Percentiles rank a stretch among this genome's conserved stretches.
Evolutionary conservation across 345 rosid species (phyloP).

Genomic region (Populus pruinosa): DNA sequence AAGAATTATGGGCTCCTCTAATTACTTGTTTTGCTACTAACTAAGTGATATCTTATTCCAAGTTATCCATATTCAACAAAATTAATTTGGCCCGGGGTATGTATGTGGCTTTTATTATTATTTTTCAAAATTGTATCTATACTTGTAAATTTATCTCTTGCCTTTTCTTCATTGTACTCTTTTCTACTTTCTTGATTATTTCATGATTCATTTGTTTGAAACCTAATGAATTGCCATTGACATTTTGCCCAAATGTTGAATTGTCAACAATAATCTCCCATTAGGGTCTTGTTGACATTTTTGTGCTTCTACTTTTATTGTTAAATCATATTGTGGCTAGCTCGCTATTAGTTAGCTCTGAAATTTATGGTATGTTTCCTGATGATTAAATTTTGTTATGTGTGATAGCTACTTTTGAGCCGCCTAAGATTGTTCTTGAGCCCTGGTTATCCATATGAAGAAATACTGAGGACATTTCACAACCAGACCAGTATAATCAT

Average conservation of each 20-base stretch:
- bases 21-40: background rate
- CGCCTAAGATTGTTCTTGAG: slow-evolving; percentile 84
- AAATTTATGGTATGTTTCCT: background rate
- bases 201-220: background rate
- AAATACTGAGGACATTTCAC: slow-evolving; percentile 79
- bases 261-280: background rate
- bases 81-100: background rate
- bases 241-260: background rate
- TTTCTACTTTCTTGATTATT: background rate
- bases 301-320: background rate
- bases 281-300: background rate
- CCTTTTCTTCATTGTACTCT: background rate
- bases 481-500: slow-evolving; percentile 79
- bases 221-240: background rate
- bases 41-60: background rate
- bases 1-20: background rate
- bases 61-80: background rate
- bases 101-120: background rate
- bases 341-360: background rate
- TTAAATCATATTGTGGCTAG: background rate
- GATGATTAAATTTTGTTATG: background rate
- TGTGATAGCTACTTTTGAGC: slow-evolving; percentile 62
- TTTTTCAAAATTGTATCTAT: background rate
- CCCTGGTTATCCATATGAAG: slow-evolving; percentile 94
- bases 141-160: background rate